Percentiles rank a stretch among this genome's conserved stretches.
Evolutionary conservation across 2,329 filamentous ascomycete genomes (phyloP).

Genomic region (Diplodia scrobiculata): DNA sequence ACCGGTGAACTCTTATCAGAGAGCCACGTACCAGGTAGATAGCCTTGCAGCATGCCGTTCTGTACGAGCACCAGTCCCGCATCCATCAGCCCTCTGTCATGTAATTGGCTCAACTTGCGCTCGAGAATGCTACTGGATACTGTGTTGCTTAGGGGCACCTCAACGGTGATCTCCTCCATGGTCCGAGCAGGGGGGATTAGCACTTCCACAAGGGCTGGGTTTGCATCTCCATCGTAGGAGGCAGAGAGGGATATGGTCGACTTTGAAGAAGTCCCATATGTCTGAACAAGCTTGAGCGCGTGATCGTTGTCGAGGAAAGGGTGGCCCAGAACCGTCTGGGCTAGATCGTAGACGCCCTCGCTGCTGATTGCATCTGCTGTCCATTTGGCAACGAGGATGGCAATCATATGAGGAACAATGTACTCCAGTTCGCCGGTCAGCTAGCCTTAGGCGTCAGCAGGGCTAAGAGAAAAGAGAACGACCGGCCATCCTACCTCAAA

Average conservation of each 20-base stretch:
- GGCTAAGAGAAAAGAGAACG: background rate
- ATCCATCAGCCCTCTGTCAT: slow-evolving; percentile 58
- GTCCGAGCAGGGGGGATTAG: slow-evolving; percentile 58
- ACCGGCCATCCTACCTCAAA: slow-evolving; percentile 48
- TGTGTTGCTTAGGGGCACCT: slow-evolving; percentile 49
- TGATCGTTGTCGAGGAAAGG: slow-evolving; percentile 60
- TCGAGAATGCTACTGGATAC: slow-evolving; percentile 49
- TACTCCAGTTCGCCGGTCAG: slow-evolving; percentile 62
- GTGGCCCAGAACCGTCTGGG: slow-evolving; percentile 61
- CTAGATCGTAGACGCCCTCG: slow-evolving; percentile 61
- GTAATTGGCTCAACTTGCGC: slow-evolving; percentile 53
- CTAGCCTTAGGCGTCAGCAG: slow-evolving; percentile 30
- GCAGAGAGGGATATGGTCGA: background rate
- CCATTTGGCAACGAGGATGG: slow-evolving; percentile 63
- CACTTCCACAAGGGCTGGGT: slow-evolving; percentile 34
- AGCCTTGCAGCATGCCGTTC: slow-evolving; percentile 55
- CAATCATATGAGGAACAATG: slow-evolving; percentile 61
- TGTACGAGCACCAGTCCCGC: slow-evolving; percentile 60
- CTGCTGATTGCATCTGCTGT: slow-evolving; percentile 57
- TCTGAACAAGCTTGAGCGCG: slow-evolving; percentile 49
- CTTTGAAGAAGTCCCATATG: slow-evolving; percentile 7
- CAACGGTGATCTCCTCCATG: slow-evolving; percentile 60
- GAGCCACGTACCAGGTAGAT: slow-evolving; percentile 46
- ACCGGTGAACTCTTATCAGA: slow-evolving; percentile 28
- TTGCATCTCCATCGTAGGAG: background rate